These are phyloP conservation scores for Crithidia thermophila DNA, from an alignment of 208 protist species.

Conservation along the genomic window DNA sequence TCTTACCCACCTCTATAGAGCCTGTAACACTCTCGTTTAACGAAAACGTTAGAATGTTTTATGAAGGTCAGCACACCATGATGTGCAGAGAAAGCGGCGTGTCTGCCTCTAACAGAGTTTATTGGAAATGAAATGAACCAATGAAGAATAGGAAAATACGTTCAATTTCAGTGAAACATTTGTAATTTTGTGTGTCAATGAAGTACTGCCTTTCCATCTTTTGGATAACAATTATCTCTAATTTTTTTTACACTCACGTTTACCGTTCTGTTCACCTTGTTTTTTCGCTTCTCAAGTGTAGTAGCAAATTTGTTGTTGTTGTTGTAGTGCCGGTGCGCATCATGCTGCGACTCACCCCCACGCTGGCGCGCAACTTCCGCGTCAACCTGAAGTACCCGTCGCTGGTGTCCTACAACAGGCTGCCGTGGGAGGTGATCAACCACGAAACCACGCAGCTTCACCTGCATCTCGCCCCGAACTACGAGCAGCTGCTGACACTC, in stretches of 20 bases:
- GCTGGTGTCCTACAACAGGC: conserved; percentile 89
- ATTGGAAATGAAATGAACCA: too few species aligned
- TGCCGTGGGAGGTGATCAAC: conserved; percentile 86
- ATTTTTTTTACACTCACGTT: conserved; percentile 6
- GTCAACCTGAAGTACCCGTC: conserved; percentile 85
- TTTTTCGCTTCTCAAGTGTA: background rate
- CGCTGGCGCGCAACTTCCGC: conserved; percentile 56
- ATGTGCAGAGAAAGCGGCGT: too few species aligned
- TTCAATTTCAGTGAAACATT: too few species aligned
- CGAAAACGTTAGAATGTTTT: too few species aligned
- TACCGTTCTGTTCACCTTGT: conserved; percentile 7
- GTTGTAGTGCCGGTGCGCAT: background rate
- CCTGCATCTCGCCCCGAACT: conserved; percentile 80
- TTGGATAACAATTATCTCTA: background rate
- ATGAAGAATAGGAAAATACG: too few species aligned
- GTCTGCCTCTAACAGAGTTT: too few species aligned
- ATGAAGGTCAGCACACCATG: too few species aligned
- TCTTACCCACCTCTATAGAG: too few species aligned
- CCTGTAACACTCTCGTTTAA: too few species aligned
- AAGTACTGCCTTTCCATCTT: background rate
- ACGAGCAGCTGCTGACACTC: conserved; percentile 79
- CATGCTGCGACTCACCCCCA: conserved; percentile 44
- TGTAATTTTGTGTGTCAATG: too few species aligned
- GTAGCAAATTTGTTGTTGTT: background rate
- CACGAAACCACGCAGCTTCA: conserved; percentile 76